A percentile compares a stretch with the other conserved stretches of the same genome.
phyloP scores from a whole-genome alignment of 352 stramenopile genomes.

The Pythium dissimile region DNA sequence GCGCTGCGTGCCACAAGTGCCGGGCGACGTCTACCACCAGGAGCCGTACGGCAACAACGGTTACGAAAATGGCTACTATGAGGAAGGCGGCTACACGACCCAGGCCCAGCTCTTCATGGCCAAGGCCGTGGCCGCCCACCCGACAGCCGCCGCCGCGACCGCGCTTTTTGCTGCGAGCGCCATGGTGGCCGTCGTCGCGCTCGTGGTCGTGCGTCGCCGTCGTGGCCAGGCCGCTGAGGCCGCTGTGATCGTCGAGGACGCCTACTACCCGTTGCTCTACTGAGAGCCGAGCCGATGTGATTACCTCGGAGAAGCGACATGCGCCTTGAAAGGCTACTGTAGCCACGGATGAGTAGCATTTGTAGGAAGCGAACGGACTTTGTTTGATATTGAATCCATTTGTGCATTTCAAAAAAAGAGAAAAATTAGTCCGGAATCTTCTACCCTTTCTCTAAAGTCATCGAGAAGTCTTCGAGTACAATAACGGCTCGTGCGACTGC shows the following conservation, averaged over 20 bases:
- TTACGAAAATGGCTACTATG: slow-evolving; percentile 13
- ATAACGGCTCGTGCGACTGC: too few relatives aligned
- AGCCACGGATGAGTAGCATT: too few relatives aligned
- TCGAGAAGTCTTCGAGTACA: too few relatives aligned
- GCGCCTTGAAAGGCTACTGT: too few relatives aligned
- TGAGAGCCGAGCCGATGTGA: slow-evolving; percentile 14
- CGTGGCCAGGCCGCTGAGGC: slow-evolving; percentile 13
- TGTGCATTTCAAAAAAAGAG: too few relatives aligned
- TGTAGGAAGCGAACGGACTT: too few relatives aligned
- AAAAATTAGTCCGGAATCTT: too few relatives aligned
- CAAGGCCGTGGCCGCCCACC: slow-evolving; percentile 13
- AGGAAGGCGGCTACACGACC: not conserved
- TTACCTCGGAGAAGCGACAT: too few relatives aligned
- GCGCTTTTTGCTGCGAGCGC: slow-evolving; percentile 34
- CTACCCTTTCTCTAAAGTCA: too few relatives aligned
- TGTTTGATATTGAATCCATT: too few relatives aligned
- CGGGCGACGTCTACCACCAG: slow-evolving; percentile 12
- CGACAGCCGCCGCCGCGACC: slow-evolving; percentile 27
- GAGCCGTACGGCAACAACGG: slow-evolving; percentile 18
- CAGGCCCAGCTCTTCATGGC: slow-evolving; percentile 20
- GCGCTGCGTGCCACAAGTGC: slow-evolving; percentile 38
- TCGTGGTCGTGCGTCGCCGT: slow-evolving; percentile 48
- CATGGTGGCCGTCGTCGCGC: slow-evolving; percentile 44
- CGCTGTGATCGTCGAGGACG: slow-evolving; percentile 34
- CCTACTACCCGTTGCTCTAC: slow-evolving; percentile 60